Evolutionary conservation across 1,284 basidiomycete species (phyloP), one percentile per base, ranked within the genome.

Genomic region (Coniferiporia sulphurascens): DNA sequence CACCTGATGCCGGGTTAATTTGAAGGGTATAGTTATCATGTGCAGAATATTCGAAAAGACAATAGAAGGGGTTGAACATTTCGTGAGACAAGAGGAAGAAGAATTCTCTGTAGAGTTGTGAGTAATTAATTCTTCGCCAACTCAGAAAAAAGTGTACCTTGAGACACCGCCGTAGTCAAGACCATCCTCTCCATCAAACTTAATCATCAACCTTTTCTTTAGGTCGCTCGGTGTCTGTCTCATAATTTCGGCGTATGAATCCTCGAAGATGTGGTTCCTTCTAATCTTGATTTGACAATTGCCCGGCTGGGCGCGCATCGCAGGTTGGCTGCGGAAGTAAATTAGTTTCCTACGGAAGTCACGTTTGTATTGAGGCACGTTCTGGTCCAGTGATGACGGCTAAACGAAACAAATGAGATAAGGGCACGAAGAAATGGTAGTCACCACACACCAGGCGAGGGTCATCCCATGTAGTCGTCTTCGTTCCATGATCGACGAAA

Each of bases 311-410:
- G 86, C 83, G 62, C 95, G 86, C 78, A 99, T 89, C 56, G 94
- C 94, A 46, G 95, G 96, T 74, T 99, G 97, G 67, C 90, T 94
- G 63, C 97, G 85, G 86, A 99, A 99, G 80, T 99, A 99, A 68
- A 99, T 94, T 61, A 99, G 86, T 78, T 99, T 99, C 67, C 96
- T 78, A 66, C 96, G 81, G 79, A 99, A 99, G 80, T 99, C 97
- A 63, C 97, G 91, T 81, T 99, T 99, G 81, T 98, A 99, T 77
- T 99, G 95, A 45, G 97, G 97, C 17, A 98, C 96, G 72, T 93
- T 98, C 69, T 94, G 88, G 70, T 96, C 94, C 44, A 95, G 80
- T 63, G 75, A 76, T 32, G 75, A 77, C 2, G 83, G 60, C 82
- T 71, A 32, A 74, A 62, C 43, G 34, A 32, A 21, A 32, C 8